These are phyloP conservation scores for Golubevia sp. DNA, from an alignment of 1,284 basidiomycete species.

Conservation along the genomic window DNA sequence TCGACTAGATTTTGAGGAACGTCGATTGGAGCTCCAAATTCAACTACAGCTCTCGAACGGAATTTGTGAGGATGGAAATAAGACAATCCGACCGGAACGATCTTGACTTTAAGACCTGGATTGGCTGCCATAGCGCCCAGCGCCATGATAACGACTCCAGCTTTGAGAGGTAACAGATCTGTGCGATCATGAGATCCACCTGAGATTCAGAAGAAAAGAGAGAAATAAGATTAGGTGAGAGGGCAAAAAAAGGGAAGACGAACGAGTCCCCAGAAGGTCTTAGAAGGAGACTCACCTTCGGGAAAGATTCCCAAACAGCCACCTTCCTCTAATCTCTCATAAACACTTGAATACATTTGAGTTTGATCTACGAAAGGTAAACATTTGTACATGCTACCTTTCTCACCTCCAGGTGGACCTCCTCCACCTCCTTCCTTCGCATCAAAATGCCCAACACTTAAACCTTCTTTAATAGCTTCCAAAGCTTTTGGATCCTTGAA, in stretches of 20 bases:
- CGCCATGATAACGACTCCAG: conserved; percentile 61
- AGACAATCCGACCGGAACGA: conserved; percentile 59
- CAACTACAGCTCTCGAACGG: conserved; percentile 60
- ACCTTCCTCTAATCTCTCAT: conserved; percentile 52
- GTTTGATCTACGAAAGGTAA: conserved; percentile 59
- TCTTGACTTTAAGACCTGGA: conserved; percentile 47
- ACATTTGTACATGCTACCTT: conserved; percentile 38
- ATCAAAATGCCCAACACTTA: background rate
- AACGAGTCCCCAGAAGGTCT: too few species aligned
- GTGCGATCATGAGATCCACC: conserved; percentile 60
- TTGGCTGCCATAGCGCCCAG: conserved; percentile 61
- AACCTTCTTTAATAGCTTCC: conserved; percentile 30
- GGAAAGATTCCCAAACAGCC: conserved; percentile 60
- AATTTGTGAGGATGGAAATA: conserved; percentile 62
- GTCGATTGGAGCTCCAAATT: conserved; percentile 56
- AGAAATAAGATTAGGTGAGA: background rate
- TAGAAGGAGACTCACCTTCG: conserved; percentile 25
- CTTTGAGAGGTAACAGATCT: conserved; percentile 58
- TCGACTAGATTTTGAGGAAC: conserved; percentile 50
- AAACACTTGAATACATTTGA: conserved; percentile 58
- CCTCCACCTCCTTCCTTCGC: conserved; percentile 16
- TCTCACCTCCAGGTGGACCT: conserved; percentile 10
- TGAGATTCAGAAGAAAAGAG: background rate
- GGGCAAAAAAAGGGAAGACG: background rate
- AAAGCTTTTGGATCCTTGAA: conserved; percentile 39